Conservation (phyloP, 2,329 filamentous ascomycete genomes). For the Drechslerella coelobrocha region DNA sequence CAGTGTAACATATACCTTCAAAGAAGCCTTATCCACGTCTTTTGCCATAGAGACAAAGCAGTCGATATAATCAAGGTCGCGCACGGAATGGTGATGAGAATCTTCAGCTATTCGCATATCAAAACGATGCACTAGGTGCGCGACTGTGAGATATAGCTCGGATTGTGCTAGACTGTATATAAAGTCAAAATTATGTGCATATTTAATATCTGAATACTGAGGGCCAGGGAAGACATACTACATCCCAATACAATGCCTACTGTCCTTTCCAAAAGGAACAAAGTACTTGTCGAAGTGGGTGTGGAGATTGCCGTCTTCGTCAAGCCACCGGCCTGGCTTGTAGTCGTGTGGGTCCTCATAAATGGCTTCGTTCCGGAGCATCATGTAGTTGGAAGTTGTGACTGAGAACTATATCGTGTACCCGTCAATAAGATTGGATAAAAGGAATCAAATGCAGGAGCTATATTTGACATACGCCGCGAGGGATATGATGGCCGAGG, state of each 20-base stretch:
- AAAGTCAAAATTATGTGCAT: background rate
- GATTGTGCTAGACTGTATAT: slow-evolving; percentile 20
- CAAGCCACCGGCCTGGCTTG: slow-evolving; percentile 19
- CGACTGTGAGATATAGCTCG: slow-evolving; percentile 19
- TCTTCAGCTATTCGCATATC: slow-evolving; percentile 22
- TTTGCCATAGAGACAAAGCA: slow-evolving; percentile 30
- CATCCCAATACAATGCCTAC: slow-evolving; percentile 29
- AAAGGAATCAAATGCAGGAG: background rate
- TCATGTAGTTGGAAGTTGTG: slow-evolving; percentile 27
- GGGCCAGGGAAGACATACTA: slow-evolving; percentile 4
- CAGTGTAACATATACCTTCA: slow-evolving; percentile 17
- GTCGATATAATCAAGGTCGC: slow-evolving; percentile 28
- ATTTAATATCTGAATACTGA: background rate
- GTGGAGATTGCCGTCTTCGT: slow-evolving; percentile 15
- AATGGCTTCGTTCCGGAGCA: slow-evolving; percentile 19
- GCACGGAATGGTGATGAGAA: slow-evolving; percentile 8
- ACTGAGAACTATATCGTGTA: slow-evolving; percentile 21
- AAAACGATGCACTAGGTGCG: slow-evolving; percentile 12
- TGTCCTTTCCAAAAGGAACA: slow-evolving; percentile 25
- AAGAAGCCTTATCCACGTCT: slow-evolving; percentile 18
- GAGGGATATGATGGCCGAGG: slow-evolving; percentile 21
- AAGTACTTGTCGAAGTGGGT: slow-evolving; percentile 25
- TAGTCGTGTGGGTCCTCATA: slow-evolving; percentile 24
- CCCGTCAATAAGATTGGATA: background rate
- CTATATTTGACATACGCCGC: slow-evolving; percentile 6